phyloP scores from a whole-genome alignment of 2,329 filamentous ascomycete genomes.

The Fusarium clavum region DNA sequence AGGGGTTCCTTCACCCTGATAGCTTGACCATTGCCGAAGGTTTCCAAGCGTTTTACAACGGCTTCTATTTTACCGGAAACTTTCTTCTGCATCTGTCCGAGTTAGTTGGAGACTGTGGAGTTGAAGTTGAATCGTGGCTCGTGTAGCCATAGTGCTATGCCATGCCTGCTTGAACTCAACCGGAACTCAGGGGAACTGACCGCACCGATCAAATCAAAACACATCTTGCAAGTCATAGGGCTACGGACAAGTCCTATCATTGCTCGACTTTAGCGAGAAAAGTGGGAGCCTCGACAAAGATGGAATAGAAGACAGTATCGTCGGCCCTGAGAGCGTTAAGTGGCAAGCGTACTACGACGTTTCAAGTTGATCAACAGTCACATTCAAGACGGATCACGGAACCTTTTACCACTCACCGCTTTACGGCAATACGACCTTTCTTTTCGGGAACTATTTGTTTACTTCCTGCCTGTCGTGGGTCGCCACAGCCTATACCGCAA shows the following conservation, averaged over 20 bases:
- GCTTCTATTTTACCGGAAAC: constrained; percentile 11
- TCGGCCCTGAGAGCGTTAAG: constrained; percentile 5
- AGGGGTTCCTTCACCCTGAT: background rate
- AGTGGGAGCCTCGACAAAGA: background rate
- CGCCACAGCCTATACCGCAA: constrained; percentile 10
- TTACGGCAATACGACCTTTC: constrained; percentile 28
- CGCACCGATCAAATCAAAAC: constrained; percentile 1
- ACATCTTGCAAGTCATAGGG: constrained; percentile 4
- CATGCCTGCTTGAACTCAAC: background rate
- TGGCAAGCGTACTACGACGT: constrained; percentile 16
- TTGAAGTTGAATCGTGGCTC: background rate
- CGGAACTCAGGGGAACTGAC: constrained; percentile 5
- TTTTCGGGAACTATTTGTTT: constrained; percentile 1
- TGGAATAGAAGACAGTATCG: constrained; percentile 8
- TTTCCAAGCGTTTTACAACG: background rate
- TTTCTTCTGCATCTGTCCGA: constrained; percentile 9
- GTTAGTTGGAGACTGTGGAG: constrained; percentile 10
- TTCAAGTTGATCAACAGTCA: constrained; percentile 26
- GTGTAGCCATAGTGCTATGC: background rate
- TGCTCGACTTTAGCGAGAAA: background rate
- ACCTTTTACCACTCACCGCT: constrained; percentile 27
- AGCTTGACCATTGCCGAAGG: background rate
- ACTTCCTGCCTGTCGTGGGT: background rate
- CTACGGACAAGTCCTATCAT: background rate
- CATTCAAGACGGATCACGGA: constrained; percentile 26